Percentiles rank a stretch among this genome's conserved stretches.
phyloP scores from a whole-genome alignment of 2,329 filamentous ascomycete genomes.

The Penicillium sp. region DNA sequence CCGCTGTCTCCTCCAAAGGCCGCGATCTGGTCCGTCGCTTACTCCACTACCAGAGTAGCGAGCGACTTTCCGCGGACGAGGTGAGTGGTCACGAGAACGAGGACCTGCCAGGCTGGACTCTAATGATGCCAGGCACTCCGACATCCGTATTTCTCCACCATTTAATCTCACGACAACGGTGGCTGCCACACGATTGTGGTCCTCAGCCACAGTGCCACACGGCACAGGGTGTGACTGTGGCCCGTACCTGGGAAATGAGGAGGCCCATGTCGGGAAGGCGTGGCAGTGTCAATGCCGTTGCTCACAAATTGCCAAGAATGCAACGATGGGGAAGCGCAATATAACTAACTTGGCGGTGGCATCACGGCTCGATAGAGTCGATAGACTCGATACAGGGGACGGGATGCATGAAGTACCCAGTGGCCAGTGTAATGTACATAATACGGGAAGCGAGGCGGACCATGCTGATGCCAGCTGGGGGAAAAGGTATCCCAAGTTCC shows the following conservation, averaged over 20 bases:
- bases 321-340: background rate
- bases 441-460: background rate
- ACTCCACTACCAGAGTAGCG: conserved; percentile 70
- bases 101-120: background rate
- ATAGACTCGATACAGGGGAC: background rate
- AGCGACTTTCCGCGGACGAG: conserved; percentile 67
- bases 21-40: conserved; percentile 67
- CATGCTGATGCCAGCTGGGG: background rate
- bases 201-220: background rate
- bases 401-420: background rate
- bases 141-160: conserved; percentile 41
- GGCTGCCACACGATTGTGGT: background rate
- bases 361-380: background rate
- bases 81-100: conserved; percentile 42
- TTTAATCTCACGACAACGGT: conserved; percentile 13
- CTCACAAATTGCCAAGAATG: background rate
- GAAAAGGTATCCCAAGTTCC: too few species aligned
- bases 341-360: background rate
- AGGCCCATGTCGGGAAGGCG: background rate
- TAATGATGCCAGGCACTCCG: conserved; percentile 36
- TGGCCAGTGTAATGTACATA: background rate
- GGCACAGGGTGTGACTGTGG: background rate
- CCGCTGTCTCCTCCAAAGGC: conserved; percentile 59
- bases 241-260: background rate
- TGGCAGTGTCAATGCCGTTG: background rate